These are phyloP conservation scores for Calonectria leucothoes DNA, from an alignment of 2,329 filamentous ascomycete genomes.

Conservation along the genomic window DNA sequence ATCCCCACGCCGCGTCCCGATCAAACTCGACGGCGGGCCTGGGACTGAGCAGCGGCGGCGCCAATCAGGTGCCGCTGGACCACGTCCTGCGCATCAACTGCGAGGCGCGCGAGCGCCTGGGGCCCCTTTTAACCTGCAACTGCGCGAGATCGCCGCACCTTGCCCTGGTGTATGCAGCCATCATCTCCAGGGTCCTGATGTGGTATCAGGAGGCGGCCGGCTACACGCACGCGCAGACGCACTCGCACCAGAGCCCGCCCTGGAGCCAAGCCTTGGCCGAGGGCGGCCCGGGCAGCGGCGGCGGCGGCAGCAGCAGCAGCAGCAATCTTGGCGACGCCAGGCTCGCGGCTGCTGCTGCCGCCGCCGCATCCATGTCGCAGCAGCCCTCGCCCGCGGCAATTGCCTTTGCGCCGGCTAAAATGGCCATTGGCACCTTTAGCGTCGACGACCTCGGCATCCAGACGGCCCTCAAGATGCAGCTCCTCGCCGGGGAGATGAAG, in stretches of 20 bases:
- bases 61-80: constrained; percentile 4
- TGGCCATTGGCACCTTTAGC: constrained; percentile 12
- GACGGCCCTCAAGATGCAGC: constrained; percentile 7
- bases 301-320: background rate
- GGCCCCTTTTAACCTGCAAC: background rate
- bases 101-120: constrained; percentile 10
- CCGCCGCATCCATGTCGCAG: background rate
- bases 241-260: background rate
- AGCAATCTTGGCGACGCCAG: background rate
- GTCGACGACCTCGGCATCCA: constrained; percentile 14
- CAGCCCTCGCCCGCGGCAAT: background rate
- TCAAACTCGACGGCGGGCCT: background rate
- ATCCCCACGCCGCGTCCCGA: background rate
- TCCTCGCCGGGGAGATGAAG: constrained; percentile 12
- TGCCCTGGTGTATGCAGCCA: constrained; percentile 6
- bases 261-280: background rate
- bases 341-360: background rate
- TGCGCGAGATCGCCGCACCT: constrained; percentile 14
- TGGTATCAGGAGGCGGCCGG: constrained; percentile 13
- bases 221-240: background rate
- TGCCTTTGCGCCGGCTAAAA: background rate
- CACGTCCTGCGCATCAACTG: constrained; percentile 8
- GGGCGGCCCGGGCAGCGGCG: background rate
- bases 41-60: background rate
- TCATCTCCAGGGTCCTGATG: constrained; percentile 7